Evolutionary conservation across 1,284 basidiomycete species (phyloP), one percentile per base, ranked within the genome.

Genomic region (Rhodotorula sp.): DNA sequence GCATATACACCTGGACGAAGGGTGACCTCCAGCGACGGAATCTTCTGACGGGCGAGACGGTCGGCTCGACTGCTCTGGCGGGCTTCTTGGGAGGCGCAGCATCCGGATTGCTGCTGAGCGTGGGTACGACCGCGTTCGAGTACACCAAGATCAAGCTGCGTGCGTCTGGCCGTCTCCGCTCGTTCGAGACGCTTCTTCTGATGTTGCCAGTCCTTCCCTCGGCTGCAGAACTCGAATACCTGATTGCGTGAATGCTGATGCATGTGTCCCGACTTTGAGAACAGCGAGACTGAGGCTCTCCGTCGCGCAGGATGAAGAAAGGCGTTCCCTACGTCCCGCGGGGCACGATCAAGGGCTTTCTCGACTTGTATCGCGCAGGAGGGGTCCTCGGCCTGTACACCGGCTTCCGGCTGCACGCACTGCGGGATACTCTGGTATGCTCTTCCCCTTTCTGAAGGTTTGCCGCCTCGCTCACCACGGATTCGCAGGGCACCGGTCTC

Each of bases 231-330:
- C 84, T 99, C 60, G 95, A 98, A 81, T 98, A 91, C 78, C 88
- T 91, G 59, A 98, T 98, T 70, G 91, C 92, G 30, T 73, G 29
- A n/a, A n/a, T n/a, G n/a, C n/a, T n/a, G n/a, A n/a, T n/a, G n/a
- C n/a, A n/a, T n/a, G n/a, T n/a, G n/a, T n/a, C n/a, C n/a, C n/a
- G n/a, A n/a, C n/a, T n/a, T 24, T 11, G 2, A 20, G 8, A 22
- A 11, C 20, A 32, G 47, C 24, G n/a, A 49, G 19, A 4, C 22
- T 30, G 32, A 30, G 32, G 22, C 11, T 15, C 19, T n/a, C 24
- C 7, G 4, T 3, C 19, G 13, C 36, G 20, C 64, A 75, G 75
- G 15, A 72, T 71, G 65, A 72, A 73, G 61, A 73, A 70, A 52
- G 77, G 75, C 15, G 64, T 75, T 1, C 76, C 77, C 7, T 78